Evolutionary conservation across 176 grass and related monocot genomes (phyloP), one percentile per base, ranked within the genome.

Genomic region (Raddia distichophylla): DNA sequence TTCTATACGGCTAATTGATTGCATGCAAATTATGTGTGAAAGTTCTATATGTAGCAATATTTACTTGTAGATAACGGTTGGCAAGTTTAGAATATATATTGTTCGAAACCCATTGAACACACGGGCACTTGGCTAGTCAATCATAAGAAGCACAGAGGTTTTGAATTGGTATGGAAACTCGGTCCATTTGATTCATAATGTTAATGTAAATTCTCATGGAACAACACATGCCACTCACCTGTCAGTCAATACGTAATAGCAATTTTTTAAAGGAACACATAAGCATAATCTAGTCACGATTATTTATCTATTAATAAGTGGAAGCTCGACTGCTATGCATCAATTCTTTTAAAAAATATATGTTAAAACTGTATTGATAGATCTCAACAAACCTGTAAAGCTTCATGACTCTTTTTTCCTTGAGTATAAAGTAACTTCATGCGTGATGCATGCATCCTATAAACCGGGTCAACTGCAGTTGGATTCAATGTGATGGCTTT

Each of bases 381-480:
- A 76, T 74, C 66, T 74, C 64, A 77, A 86, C 76, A 74, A 76
- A 98, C 95, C 95, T 98, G 70, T 83, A 98, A 67, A 85, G 77
- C 76, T 88, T 98, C 90, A 79, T 87, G 78, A 85, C 87, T 94
- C 47, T 90, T 83, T 65, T 91, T 91, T 69, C 88, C 92, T 91
- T 27, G 81, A 82, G 80, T 93, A 91, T 98, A 98, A 79, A 98
- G 88, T 86, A 98, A 86, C 84, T 95, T 98, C 78, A 98, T 60
- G 46, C 92, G 88, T 90, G 95, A 98, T 79, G 90, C 95, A 82
- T 98, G 92, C 77, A 98, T 90, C 85, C 90, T 98, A 74, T 98
- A 98, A 78, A 98, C 92, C 40, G 92, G 90, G 76, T 98, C 95
- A 58, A 98, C 95, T 78, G 88, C 92, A 80, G 90, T 92, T 78